phyloP scores from a whole-genome alignment of 768 basidiomycete genomes.

The Phlegmacium glaucopus region DNA sequence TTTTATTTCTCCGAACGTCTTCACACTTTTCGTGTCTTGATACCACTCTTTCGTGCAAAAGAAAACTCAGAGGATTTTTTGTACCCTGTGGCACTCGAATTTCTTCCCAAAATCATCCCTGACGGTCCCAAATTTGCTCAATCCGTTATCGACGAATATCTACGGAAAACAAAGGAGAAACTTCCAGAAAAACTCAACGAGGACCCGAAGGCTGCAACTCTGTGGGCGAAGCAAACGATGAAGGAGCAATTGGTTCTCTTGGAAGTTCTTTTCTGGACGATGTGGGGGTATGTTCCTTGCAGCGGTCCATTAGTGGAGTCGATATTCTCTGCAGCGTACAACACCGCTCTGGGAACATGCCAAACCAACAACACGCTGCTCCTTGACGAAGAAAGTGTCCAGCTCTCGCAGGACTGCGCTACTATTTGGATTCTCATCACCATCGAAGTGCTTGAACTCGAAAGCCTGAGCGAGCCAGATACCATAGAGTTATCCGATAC shows the following conservation, averaged over 20 bases:
- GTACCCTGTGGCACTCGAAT: slow-evolving; percentile 48
- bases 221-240: slow-evolving; percentile 70
- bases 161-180: slow-evolving; percentile 45
- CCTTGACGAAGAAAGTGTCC: slow-evolving; percentile 70
- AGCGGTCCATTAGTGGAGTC: slow-evolving; percentile 58
- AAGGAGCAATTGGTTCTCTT: slow-evolving; percentile 78
- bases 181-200: slow-evolving; percentile 42
- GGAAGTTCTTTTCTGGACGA: slow-evolving; percentile 86
- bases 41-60: slow-evolving; percentile 72
- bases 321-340: slow-evolving; percentile 64
- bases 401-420: slow-evolving; percentile 63
- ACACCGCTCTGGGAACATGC: slow-evolving; percentile 56
- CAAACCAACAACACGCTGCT: slow-evolving; percentile 66
- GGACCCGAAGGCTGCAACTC: slow-evolving; percentile 57
- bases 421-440: slow-evolving; percentile 78
- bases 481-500: slow-evolving; percentile 49
- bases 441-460: slow-evolving; percentile 78
- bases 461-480: slow-evolving; percentile 54
- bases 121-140: slow-evolving; percentile 64
- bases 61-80: slow-evolving; percentile 54
- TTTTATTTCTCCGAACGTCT: slow-evolving; percentile 85
- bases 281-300: slow-evolving; percentile 75
- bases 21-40: slow-evolving; percentile 61
- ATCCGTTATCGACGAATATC: slow-evolving; percentile 58
- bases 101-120: slow-evolving; percentile 58